phyloP scores from a whole-genome alignment of 2,329 filamentous ascomycete genomes.

The Sporothrix schenckii region DNA sequence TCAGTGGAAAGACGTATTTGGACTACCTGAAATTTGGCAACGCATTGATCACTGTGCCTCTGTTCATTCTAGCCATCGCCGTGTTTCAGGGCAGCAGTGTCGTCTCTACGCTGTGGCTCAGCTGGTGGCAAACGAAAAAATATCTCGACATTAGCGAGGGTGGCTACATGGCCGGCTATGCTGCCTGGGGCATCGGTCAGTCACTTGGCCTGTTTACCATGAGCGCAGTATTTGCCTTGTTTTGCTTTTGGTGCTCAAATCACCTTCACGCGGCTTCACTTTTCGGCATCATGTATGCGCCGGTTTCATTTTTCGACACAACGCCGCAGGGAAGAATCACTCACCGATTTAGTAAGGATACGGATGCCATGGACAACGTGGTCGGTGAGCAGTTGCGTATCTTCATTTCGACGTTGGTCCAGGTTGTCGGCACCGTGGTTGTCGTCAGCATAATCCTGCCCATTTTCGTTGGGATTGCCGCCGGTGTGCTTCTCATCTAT shows the following conservation, averaged over 20 bases:
- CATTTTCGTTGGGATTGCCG: conserved; percentile 80
- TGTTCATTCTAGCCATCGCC: conserved; percentile 55
- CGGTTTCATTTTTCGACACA: conserved; percentile 96
- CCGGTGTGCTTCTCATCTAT: conserved; percentile 83
- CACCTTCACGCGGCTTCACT: conserved; percentile 41
- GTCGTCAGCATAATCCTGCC: conserved; percentile 88
- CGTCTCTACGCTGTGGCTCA: conserved; percentile 67
- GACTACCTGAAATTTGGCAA: conserved; percentile 66
- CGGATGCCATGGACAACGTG: conserved; percentile 92
- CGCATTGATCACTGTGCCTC: conserved; percentile 57
- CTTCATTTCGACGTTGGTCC: conserved; percentile 63
- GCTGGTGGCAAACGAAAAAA: conserved; percentile 67
- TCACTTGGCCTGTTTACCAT: conserved; percentile 63
- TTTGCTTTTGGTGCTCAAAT: conserved; percentile 53
- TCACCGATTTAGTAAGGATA: conserved; percentile 97
- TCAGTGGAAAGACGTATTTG: conserved; percentile 63
- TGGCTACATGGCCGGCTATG: conserved; percentile 60
- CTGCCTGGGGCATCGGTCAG: conserved; percentile 58
- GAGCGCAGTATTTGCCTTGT: conserved; percentile 56
- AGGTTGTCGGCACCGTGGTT: conserved; percentile 78
- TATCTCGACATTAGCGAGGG: conserved; percentile 45
- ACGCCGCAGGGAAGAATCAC: conserved; percentile 95
- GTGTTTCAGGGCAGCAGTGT: conserved; percentile 65
- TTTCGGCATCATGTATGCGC: conserved; percentile 64
- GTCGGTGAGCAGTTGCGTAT: conserved; percentile 87